phyloP scores from a whole-genome alignment of 257 asterid species.

The Capsicum rhomboideum region DNA sequence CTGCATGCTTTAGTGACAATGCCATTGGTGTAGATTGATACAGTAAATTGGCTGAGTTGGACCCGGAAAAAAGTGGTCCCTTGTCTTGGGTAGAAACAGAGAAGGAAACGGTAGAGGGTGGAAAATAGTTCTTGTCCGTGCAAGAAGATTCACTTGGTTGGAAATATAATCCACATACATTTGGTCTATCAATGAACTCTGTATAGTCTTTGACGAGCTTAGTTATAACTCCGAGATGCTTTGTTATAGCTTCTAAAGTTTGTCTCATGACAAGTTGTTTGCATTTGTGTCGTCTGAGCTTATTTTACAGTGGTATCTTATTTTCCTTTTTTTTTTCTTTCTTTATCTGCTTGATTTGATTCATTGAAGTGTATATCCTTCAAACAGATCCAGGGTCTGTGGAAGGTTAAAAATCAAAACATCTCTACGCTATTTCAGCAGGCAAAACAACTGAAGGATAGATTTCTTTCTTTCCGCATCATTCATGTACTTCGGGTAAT shows the following conservation, averaged over 20 bases:
- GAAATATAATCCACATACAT: background rate
- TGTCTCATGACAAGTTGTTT: background rate
- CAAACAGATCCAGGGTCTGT: slow-evolving; percentile 69
- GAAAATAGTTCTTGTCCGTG: background rate
- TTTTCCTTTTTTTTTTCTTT: background rate
- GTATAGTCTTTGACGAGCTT: background rate
- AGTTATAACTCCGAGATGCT: background rate
- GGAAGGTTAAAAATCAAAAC: slow-evolving; percentile 84
- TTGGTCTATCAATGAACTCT: background rate
- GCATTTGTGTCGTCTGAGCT: background rate
- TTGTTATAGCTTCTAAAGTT: background rate
- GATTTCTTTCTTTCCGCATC: slow-evolving; percentile 57
- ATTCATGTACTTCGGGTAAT: slow-evolving; percentile 69
- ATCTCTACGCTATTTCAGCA: slow-evolving; percentile 51
- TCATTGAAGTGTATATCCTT: background rate
- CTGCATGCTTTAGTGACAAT: background rate
- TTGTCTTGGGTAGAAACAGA: background rate
- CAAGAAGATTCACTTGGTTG: background rate
- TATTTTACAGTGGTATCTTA: background rate
- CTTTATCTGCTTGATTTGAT: background rate
- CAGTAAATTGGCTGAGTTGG: background rate
- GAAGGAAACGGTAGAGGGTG: background rate
- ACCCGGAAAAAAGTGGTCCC: background rate
- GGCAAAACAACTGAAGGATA: slow-evolving; percentile 72
- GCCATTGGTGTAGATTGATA: background rate